A percentile compares a stretch with the other conserved stretches of the same genome.
These are phyloP conservation scores for Dictyostelium purpureum DNA, from an alignment of 78 protist species.

Conservation along the genomic window DNA sequence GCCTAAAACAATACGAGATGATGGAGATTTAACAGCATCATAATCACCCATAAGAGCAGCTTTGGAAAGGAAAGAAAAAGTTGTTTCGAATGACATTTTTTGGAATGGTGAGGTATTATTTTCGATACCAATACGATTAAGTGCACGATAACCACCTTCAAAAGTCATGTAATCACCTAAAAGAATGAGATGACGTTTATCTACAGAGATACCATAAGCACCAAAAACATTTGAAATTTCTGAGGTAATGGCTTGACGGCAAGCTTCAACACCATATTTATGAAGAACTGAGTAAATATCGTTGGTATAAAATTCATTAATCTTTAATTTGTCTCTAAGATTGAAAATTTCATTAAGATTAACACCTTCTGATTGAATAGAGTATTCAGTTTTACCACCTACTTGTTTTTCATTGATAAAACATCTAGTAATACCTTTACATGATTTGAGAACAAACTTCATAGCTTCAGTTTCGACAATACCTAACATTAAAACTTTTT, in stretches of 20 bases:
- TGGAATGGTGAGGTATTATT: conserved; percentile 76
- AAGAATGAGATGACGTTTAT: conserved; percentile 94
- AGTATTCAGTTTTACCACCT: conserved; percentile 56
- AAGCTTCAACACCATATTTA: conserved; percentile 94
- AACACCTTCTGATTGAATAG: conserved; percentile 87
- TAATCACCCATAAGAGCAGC: conserved; percentile 60
- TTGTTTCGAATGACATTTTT: conserved; percentile 83
- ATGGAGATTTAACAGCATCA: conserved; percentile 60
- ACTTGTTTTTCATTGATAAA: conserved; percentile 61
- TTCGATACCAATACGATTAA: conserved; percentile 74
- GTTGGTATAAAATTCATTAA: conserved; percentile 82
- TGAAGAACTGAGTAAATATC: conserved; percentile 64
- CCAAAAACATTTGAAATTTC: conserved; percentile 94
- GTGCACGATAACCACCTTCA: conserved; percentile 80
- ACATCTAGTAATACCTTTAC: conserved; percentile 66
- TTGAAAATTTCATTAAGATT: conserved; percentile 80
- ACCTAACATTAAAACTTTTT: conserved; percentile 64
- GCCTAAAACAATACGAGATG: conserved; percentile 80
- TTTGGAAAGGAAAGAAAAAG: conserved; percentile 59
- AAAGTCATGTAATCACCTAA: conserved; percentile 97
- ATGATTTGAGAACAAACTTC: conserved; percentile 28
- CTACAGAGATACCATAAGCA: conserved; percentile 98
- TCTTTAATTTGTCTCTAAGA: conserved; percentile 27
- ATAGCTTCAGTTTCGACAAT: conserved; percentile 37
- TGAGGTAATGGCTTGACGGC: conserved; percentile 84